Evolutionary conservation across 441 rosid genomes (phyloP).

Genomic region (Dalechampia spathulata): DNA sequence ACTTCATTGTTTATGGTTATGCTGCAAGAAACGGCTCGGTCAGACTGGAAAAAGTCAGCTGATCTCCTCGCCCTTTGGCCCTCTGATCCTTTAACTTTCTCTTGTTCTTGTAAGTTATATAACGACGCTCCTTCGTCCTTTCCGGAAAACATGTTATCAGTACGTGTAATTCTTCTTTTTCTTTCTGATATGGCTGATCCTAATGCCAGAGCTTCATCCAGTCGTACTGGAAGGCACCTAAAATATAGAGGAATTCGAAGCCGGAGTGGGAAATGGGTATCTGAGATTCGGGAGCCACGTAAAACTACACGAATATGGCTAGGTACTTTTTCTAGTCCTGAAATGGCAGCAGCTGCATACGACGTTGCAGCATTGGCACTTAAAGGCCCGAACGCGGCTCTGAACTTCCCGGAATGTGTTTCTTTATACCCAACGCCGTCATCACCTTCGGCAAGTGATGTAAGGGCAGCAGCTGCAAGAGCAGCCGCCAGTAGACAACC

Average conservation of each 20-base stretch:
- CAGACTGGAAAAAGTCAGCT: no score
- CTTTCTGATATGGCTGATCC: no score
- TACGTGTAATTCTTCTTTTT: no score
- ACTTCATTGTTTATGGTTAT: no score
- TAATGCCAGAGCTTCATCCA: conserved; percentile 19
- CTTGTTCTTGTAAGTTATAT: no score
- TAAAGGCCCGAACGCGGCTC: conserved; percentile 44
- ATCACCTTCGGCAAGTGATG: conserved; percentile 44
- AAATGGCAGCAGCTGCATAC: conserved; percentile 85
- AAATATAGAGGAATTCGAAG: conserved; percentile 55
- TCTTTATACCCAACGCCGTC: conserved; percentile 46
- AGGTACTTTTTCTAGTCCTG: conserved; percentile 64
- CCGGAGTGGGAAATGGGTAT: conserved; percentile 85
- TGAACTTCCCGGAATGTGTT: conserved; percentile 52
- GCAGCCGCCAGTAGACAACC: conserved; percentile 31
- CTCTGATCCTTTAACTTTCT: no score
- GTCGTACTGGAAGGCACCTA: conserved; percentile 29
- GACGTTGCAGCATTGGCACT: conserved; percentile 77
- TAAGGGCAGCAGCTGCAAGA: conserved; percentile 48
- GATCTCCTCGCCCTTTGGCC: no score
- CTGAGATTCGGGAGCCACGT: conserved; percentile 86
- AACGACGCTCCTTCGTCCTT: no score
- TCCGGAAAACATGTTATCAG: no score
- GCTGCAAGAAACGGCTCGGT: no score
- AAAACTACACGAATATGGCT: conserved; percentile 83